Evolutionary conservation across 768 basidiomycete species (phyloP), one percentile per base, ranked within the genome.

Genomic region (Phlebiopsis flavidoalba): DNA sequence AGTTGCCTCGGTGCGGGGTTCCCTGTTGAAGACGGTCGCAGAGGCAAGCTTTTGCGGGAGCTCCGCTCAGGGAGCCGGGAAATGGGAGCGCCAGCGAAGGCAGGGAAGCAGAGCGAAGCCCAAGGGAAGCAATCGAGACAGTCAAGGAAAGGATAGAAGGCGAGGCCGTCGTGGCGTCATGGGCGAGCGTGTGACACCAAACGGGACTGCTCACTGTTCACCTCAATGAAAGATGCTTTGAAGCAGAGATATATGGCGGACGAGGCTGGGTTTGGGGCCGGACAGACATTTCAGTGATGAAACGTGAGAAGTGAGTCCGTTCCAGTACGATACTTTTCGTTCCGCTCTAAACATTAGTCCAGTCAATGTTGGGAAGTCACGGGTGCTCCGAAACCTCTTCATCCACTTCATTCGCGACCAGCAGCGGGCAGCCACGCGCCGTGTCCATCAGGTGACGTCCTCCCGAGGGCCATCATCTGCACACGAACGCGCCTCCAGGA

Each of bases 311-410:
- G 96, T 94, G 66, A 70, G 89, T 82, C 45, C 19, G 31, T 45
- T 55, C 56, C 31, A 22, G 52, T 26, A 36, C 59, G 40, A n/a
- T 58, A 17, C 47, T 37, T 52, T 55, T 17, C 40, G 55, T 46
- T 50, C 1, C 6, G 19, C 3, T 15, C 36, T 50, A 36, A 40
- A 19, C 15, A 48, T 21, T n/a, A 11, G 17, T 12, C 0, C 63
- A 97, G 95, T 96, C 64, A 96, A 95, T 71, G 77, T 96, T 49
- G 95, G 93, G 0, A 95, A 92, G 75, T n/a, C n/a, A n/a, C 95
- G 93, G 92, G 84, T 93, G 1, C 73, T 96, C 21, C 82, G 88
- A 31, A 96, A 95, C 70, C 74, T 97, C 14, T 97, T 96, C 72
- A 70, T 84, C 35, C 85, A 83, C 2, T 93, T 94, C 69, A 80